phyloP scores from a whole-genome alignment of 2,329 filamentous ascomycete genomes.

The Aspergillus neoniger region DNA sequence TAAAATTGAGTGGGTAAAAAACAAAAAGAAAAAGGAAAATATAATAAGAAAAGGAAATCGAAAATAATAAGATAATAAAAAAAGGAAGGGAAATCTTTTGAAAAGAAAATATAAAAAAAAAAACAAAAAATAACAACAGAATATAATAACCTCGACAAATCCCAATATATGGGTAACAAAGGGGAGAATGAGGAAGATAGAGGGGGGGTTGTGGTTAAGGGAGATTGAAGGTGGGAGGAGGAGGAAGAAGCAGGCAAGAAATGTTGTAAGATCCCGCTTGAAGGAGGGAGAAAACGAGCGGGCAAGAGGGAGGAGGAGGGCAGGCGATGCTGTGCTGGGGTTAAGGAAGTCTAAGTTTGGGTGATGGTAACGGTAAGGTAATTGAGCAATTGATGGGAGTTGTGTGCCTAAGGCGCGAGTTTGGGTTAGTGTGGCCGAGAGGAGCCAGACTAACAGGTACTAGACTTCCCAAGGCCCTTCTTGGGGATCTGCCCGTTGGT shows the following conservation, averaged over 20 bases:
- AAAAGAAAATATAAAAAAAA: background rate
- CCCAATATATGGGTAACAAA: slow-evolving; percentile 16
- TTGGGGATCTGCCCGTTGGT: slow-evolving; percentile 21
- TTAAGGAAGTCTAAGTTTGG: background rate
- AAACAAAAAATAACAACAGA: background rate
- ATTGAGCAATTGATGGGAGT: background rate
- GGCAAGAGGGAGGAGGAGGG: background rate
- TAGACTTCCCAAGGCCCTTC: slow-evolving; percentile 13
- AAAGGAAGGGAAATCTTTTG: no score
- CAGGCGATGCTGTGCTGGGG: background rate
- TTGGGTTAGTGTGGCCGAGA: slow-evolving; percentile 7
- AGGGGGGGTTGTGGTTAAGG: background rate
- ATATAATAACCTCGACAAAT: slow-evolving; percentile 4
- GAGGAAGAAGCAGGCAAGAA: background rate
- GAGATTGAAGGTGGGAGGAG: slow-evolving; percentile 1
- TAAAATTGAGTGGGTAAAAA: slow-evolving; percentile 1
- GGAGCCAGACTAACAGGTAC: slow-evolving; percentile 14
- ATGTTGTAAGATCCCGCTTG: slow-evolving; percentile 11
- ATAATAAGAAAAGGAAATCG: background rate
- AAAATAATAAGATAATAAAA: no score
- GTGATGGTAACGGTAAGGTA: slow-evolving; percentile 1
- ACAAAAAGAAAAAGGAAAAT: background rate
- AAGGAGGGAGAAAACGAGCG: slow-evolving; percentile 1
- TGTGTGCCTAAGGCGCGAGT: slow-evolving; percentile 11
- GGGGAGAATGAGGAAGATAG: slow-evolving; percentile 4